Evolutionary conservation across 768 basidiomycete species (phyloP).

Genomic region (Pulveroboletus sp.): DNA sequence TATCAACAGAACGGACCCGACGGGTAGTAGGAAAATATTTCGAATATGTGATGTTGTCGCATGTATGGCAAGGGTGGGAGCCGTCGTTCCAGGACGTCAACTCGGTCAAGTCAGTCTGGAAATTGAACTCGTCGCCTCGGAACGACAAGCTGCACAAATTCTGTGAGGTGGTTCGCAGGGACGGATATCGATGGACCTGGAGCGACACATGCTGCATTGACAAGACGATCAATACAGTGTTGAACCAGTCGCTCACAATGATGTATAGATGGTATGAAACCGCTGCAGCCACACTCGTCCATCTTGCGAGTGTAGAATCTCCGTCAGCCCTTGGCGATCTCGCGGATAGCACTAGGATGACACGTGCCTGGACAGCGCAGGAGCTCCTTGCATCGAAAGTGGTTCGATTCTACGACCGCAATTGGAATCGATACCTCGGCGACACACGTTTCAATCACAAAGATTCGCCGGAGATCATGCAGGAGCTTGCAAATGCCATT

Average conservation of each 20-base stretch:
- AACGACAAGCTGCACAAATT: background rate
- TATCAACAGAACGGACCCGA: background rate
- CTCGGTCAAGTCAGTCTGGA: background rate
- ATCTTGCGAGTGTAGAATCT: background rate
- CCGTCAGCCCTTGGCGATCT: background rate
- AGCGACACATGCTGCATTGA: background rate
- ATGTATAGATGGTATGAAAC: background rate
- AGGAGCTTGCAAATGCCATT: background rate
- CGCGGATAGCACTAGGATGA: background rate
- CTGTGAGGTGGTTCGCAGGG: background rate
- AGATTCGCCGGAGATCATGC: background rate
- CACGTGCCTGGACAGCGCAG: background rate
- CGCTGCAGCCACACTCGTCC: background rate
- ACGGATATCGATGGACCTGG: slow-evolving; percentile 13
- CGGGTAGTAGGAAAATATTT: background rate
- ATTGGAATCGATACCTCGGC: background rate
- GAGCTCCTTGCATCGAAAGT: background rate
- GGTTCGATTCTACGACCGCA: background rate
- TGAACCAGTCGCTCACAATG: background rate
- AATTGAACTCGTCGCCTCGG: background rate
- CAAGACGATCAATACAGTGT: background rate
- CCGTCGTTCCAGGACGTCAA: background rate
- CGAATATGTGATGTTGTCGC: slow-evolving; percentile 1
- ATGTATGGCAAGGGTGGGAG: background rate
- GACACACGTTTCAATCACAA: background rate